phyloP scores from a whole-genome alignment of 306 rosid genomes.

The Sicyos edulis region DNA sequence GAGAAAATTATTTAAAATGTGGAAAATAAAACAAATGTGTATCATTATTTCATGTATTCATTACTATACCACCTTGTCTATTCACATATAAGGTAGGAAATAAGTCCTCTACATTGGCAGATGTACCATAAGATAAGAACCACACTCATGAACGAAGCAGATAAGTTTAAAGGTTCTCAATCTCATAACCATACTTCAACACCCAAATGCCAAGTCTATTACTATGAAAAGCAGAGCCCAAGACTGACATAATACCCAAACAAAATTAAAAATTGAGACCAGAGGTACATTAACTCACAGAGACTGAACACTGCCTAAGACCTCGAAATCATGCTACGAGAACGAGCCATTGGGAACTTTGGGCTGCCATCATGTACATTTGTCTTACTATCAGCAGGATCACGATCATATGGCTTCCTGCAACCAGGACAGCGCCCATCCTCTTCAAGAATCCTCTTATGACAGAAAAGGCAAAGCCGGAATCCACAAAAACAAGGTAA shows the following conservation, averaged over 20 bases:
- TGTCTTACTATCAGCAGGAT: slow-evolving; percentile 50
- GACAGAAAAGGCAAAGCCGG: slow-evolving; percentile 95
- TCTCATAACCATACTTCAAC: slow-evolving; percentile 44
- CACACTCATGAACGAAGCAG: slow-evolving; percentile 45
- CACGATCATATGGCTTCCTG: slow-evolving; percentile 75
- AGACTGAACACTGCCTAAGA: slow-evolving; percentile 42
- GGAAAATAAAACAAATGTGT: slow-evolving; percentile 23
- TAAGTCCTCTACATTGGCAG: slow-evolving; percentile 61
- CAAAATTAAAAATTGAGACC: slow-evolving; percentile 15
- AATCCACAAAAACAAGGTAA: slow-evolving; percentile 85
- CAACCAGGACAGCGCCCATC: slow-evolving; percentile 97
- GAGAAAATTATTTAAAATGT: neutral
- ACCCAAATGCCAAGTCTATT: slow-evolving; percentile 44
- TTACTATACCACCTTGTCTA: slow-evolving; percentile 85
- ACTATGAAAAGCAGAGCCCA: slow-evolving; percentile 41
- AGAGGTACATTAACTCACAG: slow-evolving; percentile 35
- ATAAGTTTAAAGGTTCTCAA: slow-evolving; percentile 34
- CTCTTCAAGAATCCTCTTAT: slow-evolving; percentile 87
- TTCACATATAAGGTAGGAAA: slow-evolving; percentile 63
- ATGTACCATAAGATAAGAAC: slow-evolving; percentile 57
- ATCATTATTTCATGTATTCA: slow-evolving; percentile 57
- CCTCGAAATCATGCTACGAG: slow-evolving; percentile 77
- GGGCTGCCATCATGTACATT: slow-evolving; percentile 54
- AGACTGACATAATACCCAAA: slow-evolving; percentile 36
- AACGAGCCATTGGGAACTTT: slow-evolving; percentile 64